phyloP scores from a whole-genome alignment of 306 rosid species.

The Trifolium pratense region DNA sequence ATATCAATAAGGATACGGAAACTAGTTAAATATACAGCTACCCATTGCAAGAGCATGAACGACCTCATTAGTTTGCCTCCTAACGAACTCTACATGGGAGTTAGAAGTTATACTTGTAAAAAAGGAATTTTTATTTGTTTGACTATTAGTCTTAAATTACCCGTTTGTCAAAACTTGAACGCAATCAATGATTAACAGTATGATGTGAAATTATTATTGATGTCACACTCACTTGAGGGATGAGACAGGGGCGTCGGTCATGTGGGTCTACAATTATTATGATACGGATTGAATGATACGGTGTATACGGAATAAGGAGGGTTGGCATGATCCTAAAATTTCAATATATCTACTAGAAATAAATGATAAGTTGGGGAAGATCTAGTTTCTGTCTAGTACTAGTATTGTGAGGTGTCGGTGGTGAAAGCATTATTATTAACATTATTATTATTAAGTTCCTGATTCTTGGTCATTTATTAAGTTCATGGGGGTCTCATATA shows the following conservation, averaged over 20 bases:
- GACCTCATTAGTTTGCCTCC: no score
- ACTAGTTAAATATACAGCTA: no score
- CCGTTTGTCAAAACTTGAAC: neutral
- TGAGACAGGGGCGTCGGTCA: conserved; percentile 34
- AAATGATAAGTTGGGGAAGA: conserved; percentile 41
- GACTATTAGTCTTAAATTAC: neutral
- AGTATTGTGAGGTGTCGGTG: conserved; percentile 72
- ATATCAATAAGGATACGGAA: no score
- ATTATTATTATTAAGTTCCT: conserved; percentile 12
- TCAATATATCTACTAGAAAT: conserved; percentile 41
- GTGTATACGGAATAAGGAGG: conserved; percentile 62
- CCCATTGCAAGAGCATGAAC: no score
- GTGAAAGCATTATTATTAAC: conserved; percentile 31
- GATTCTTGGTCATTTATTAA: conserved; percentile 47
- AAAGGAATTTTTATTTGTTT: no score
- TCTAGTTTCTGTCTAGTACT: conserved; percentile 32
- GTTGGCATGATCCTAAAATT: neutral
- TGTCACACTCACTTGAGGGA: conserved; percentile 10
- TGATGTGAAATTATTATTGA: conserved; percentile 23
- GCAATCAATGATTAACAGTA: neutral
- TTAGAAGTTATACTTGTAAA: neutral
- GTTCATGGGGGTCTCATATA: conserved; percentile 47
- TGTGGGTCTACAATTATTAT: conserved; percentile 36
- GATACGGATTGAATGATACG: conserved; percentile 58
- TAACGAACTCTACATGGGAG: no score